These are phyloP conservation scores for Arthroderma sp. DNA, from an alignment of 2,329 filamentous ascomycete genomes.

Conservation along the genomic window DNA sequence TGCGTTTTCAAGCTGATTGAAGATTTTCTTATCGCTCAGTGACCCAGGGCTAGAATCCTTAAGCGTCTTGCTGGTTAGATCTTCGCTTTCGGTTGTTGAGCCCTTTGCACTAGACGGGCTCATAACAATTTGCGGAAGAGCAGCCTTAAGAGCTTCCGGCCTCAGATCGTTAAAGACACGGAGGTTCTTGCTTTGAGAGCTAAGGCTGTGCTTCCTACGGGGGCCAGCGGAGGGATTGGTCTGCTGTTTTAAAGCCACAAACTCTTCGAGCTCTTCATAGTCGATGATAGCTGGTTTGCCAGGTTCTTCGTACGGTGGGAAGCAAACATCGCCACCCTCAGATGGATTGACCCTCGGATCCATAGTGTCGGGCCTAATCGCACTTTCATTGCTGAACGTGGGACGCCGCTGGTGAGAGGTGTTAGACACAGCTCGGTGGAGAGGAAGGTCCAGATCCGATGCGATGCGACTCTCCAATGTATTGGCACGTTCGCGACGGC, in stretches of 20 bases:
- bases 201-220: conserved; percentile 33
- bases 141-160: conserved; percentile 24
- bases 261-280: conserved; percentile 87
- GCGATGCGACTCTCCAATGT: conserved; percentile 48
- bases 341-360: conserved; percentile 22
- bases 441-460: conserved; percentile 43
- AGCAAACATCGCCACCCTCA: conserved; percentile 77
- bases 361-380: conserved; percentile 36
- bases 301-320: conserved; percentile 63
- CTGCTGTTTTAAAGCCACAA: conserved; percentile 52
- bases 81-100: conserved; percentile 19
- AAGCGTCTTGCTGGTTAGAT: conserved; percentile 13
- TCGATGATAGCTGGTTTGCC: conserved; percentile 72
- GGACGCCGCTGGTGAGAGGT: conserved; percentile 49
- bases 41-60: conserved; percentile 21
- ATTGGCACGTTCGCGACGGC: conserved; percentile 63
- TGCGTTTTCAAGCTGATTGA: conserved; percentile 27
- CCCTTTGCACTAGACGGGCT: conserved; percentile 15
- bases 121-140: conserved; percentile 24
- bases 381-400: conserved; percentile 46
- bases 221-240: conserved; percentile 27
- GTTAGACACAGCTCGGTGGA: conserved; percentile 59
- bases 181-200: conserved; percentile 37
- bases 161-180: conserved; percentile 52
- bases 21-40: conserved; percentile 15